Evolutionary conservation across 1,284 basidiomycete genomes (phyloP).

Genomic region (Pterula multifida): DNA sequence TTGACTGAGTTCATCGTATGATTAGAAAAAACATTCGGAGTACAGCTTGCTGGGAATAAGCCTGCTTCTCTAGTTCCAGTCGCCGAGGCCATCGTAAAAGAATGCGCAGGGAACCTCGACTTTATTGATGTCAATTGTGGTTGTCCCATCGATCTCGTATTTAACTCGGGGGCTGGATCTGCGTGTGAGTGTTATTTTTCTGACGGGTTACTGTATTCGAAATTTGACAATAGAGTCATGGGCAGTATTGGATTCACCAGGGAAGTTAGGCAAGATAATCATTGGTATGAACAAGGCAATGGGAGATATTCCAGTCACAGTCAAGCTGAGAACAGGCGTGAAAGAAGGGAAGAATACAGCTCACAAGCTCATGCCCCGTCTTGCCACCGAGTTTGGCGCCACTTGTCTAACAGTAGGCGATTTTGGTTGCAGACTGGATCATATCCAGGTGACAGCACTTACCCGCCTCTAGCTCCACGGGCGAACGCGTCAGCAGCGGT

Average conservation of each 20-base stretch:
- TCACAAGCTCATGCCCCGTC: slow-evolving; percentile 84
- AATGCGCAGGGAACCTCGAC: slow-evolving; percentile 58
- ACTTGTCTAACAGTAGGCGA: slow-evolving; percentile 65
- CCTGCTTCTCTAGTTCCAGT: slow-evolving; percentile 68
- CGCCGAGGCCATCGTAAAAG: slow-evolving; percentile 73
- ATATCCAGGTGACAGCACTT: not conserved
- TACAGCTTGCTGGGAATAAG: slow-evolving; percentile 78
- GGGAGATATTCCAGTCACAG: slow-evolving; percentile 89
- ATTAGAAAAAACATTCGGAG: slow-evolving; percentile 76
- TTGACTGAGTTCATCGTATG: not conserved
- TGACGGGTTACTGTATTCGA: not conserved
- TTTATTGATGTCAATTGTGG: slow-evolving; percentile 96
- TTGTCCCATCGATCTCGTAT: slow-evolving; percentile 95
- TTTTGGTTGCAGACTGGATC: not conserved
- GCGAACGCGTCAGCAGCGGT: slow-evolving; percentile 83
- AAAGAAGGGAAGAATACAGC: slow-evolving; percentile 79
- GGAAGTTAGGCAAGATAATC: slow-evolving; percentile 77
- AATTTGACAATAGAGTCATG: too few species aligned
- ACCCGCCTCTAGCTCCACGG: slow-evolving; percentile 67
- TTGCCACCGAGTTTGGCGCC: slow-evolving; percentile 71
- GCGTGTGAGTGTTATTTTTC: slow-evolving; percentile 42
- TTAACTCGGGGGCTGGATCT: slow-evolving; percentile 83
- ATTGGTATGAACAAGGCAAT: slow-evolving; percentile 88
- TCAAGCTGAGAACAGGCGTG: slow-evolving; percentile 89
- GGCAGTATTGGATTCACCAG: slow-evolving; percentile 80